These are phyloP conservation scores for Xylariales sp. DNA, from an alignment of 2,329 filamentous ascomycete species.

Conservation along the genomic window DNA sequence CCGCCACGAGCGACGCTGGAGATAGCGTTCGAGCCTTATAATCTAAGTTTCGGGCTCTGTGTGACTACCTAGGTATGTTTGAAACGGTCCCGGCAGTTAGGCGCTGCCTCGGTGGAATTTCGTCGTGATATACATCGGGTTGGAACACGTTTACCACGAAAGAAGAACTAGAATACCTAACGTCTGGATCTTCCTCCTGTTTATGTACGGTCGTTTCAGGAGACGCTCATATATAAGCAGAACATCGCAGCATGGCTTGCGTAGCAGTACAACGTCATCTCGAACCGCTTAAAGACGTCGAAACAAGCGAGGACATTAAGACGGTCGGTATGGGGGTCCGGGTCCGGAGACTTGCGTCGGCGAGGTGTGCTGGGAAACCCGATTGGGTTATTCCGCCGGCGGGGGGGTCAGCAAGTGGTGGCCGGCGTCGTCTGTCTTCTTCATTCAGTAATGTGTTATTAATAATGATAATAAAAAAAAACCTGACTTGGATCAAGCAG, in stretches of 20 bases:
- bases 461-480: neutral
- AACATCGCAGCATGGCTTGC: neutral
- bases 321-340: slow-evolving; percentile 31
- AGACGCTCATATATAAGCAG: neutral
- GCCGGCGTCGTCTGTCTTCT: neutral
- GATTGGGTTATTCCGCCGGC: slow-evolving; percentile 26
- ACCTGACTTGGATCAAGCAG: neutral
- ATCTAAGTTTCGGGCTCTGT: too few relatives aligned
- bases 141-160: too few relatives aligned
- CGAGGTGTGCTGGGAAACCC: slow-evolving; percentile 21
- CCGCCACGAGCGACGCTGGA: too few relatives aligned
- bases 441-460: neutral
- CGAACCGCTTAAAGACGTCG: neutral
- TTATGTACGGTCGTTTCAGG: neutral
- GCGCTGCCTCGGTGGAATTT: too few relatives aligned
- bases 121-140: too few relatives aligned
- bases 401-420: neutral
- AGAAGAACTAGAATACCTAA: too few relatives aligned
- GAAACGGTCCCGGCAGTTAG: too few relatives aligned
- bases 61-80: too few relatives aligned
- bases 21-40: too few relatives aligned
- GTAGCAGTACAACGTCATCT: neutral
- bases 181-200: too few relatives aligned
- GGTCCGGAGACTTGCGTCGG: slow-evolving; percentile 26
- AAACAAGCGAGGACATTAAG: neutral